Percentiles rank a stretch among this genome's conserved stretches.
phyloP scores from a whole-genome alignment of 2,329 filamentous ascomycete species.

The Cladosporium phlei region DNA sequence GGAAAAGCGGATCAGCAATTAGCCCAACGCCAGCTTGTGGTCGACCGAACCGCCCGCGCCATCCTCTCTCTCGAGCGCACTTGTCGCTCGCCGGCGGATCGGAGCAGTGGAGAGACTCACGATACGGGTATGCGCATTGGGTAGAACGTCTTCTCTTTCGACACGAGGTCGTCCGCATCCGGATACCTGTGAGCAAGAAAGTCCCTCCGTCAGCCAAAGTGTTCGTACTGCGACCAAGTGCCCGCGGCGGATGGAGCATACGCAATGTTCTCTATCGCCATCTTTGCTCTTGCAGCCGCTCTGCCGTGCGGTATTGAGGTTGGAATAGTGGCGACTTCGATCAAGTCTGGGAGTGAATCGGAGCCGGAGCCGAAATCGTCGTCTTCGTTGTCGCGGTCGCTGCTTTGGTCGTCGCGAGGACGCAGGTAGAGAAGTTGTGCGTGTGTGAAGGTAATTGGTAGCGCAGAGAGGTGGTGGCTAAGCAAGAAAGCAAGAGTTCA shows the following conservation, averaged over 20 bases:
- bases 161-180: conserved; percentile 43
- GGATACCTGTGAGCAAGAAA: conserved; percentile 35
- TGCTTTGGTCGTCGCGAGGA: too few relatives aligned
- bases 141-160: conserved; percentile 43
- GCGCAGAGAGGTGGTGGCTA: too few relatives aligned
- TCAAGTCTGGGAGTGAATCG: neutral
- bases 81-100: conserved; percentile 28
- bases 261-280: conserved; percentile 30
- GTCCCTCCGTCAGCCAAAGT: conserved; percentile 13
- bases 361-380: neutral
- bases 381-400: neutral
- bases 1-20: conserved; percentile 29
- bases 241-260: conserved; percentile 6
- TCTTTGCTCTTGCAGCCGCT: conserved; percentile 13
- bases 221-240: neutral
- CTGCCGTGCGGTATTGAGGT: neutral
- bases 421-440: too few relatives aligned
- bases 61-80: conserved; percentile 25
- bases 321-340: neutral
- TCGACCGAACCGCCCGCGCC: too few relatives aligned
- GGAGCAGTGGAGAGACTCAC: conserved; percentile 30
- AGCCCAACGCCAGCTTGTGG: neutral
- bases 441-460: too few relatives aligned
- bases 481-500: too few relatives aligned
- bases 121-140: conserved; percentile 46